Base-by-base conservation (phyloP, 768 basidiomycete genomes). In the Gautieria morchelliformis region DNA sequence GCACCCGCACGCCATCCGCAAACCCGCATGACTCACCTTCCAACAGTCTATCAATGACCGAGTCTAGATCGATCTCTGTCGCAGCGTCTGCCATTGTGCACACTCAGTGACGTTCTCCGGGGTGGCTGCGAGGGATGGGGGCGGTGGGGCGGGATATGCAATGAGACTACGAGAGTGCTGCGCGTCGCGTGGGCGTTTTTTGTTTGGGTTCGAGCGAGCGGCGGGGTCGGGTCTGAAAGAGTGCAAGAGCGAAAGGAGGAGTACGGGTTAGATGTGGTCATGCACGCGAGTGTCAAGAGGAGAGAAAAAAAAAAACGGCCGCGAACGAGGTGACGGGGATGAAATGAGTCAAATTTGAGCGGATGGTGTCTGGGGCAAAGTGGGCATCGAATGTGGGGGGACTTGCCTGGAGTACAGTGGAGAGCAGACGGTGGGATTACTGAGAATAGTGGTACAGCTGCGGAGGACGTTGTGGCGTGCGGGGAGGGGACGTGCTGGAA, bases 41-140 rank as follows among this genome's bases (percentile, higher is more conserved):
- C 62, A 97, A 78, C 62, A 98, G 80, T 60, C 93, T 82, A 84
- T 97, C 95, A 68, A 99, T 98, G 78, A 99, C 93, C 72, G 93
- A 94, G 80, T 99, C 95, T 61, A 98, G 83, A 82, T 99, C 95
- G 74, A 99, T 95, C 72, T 97, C 95, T 69, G 87, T 87, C 60
- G 82, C 75, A 64, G 84, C 76, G 67, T 91, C 88, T 68, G 87
- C 83, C 88, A 89, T 89, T 56, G 4, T 27, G 32, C 35, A 42
- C 30, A 12, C 42, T 27, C 15, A 14, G 15, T 33, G 47, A 32
- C 35, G 24, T 53, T 58, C 37, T 37, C 56, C 27, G 17, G 46
- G 19, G 6, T 39, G 11, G 33, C 5, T 41, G 17, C 12, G 41
- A 35, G 11, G 52, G 51, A 12, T 11, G 35, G 7, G 58, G 33